A percentile compares a stretch with the other conserved stretches of the same genome.
phyloP scores from a whole-genome alignment of 192 early-diverging fungal genomes.

The Paraglomus brasilianum region DNA sequence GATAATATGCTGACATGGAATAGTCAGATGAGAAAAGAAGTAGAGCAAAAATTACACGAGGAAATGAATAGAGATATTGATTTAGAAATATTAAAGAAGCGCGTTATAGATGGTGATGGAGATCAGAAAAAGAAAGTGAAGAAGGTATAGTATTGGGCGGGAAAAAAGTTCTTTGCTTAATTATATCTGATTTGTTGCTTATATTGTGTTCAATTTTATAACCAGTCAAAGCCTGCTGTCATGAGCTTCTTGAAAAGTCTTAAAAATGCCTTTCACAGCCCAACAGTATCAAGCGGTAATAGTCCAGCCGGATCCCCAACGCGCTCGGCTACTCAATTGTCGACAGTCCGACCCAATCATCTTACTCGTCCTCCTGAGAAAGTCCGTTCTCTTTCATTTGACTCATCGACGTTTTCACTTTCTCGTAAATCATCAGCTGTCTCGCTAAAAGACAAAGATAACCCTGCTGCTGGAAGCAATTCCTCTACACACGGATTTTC shows the following conservation, averaged over 20 bases:
- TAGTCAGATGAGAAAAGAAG: conserved; percentile 23
- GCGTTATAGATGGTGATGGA: conserved; percentile 3
- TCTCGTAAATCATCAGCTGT: conserved; percentile 16
- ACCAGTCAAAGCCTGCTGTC: conserved; percentile 6
- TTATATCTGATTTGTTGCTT: too few species aligned
- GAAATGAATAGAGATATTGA: conserved; percentile 35
- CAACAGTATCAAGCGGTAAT: conserved; percentile 22
- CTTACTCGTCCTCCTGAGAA: conserved; percentile 25
- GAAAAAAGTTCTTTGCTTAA: too few species aligned
- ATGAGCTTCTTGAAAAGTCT: conserved; percentile 31
- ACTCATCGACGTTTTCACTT: conserved; percentile 10
- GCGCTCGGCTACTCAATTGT: neutral
- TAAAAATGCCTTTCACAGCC: conserved; percentile 31
- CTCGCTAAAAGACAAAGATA: conserved; percentile 15
- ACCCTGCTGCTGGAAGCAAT: neutral
- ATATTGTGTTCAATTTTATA: too few species aligned
- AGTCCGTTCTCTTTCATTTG: conserved; percentile 19
- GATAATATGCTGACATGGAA: conserved; percentile 25
- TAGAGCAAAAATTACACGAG: conserved; percentile 31
- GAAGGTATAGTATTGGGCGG: conserved; percentile 13
- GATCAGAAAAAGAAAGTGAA: conserved; percentile 13
- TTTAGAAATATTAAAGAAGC: conserved; percentile 28
- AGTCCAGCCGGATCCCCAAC: conserved; percentile 26
- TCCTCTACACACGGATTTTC: conserved; percentile 6
- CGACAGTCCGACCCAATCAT: conserved; percentile 13